Evolutionary conservation across 2,329 filamentous ascomycete genomes (phyloP), one percentile per base, ranked within the genome.

Genomic region (Paecilomyces sp.): DNA sequence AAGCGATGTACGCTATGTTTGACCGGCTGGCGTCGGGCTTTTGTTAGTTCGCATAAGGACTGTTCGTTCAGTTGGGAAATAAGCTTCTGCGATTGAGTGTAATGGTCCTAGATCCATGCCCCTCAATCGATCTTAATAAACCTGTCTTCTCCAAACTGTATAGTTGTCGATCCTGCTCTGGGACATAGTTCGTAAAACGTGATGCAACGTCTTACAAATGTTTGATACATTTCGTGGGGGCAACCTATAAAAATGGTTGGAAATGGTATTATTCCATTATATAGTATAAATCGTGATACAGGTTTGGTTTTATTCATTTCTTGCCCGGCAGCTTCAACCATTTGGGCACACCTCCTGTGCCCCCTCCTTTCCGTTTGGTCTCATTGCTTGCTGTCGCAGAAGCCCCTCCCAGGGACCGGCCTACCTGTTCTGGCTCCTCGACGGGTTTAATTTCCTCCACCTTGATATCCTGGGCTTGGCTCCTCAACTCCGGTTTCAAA

Each of bases 271-370:
- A 18, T 47, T 33, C 41, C 41, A 47, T 47, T 47, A 47, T 18
- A n/a, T 22, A 47, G 41, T 15, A 3, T 47, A 66, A 65, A 67
- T 62, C 55, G 54, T 57, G 61, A 58, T 55, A 58, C 61, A 60
- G 62, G 25, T 55, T 55, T 52, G n/a, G 52, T 60, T 12, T 18
- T 11, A 25, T 6, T 77, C 71, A 89, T 77, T 91, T 92, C 82
- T 90, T 92, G 7, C 85, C 85, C 31, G 86, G 80, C 58, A 88
- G 75, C 73, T 89, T 89, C 50, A 92, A 74, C 84, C 89, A 91
- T 72, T 90, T 91, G 22, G 88, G 88, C 66, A 86, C 63, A 24
- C 67, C 69, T 22, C 73, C 74, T 30, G 65, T 67, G 61, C 61
- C 57, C 57, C 66, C 66, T 56, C 70, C 65, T 25, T 70, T 69